A percentile compares a stretch with the other conserved stretches of the same genome.
Conservation (phyloP, 2,329 filamentous ascomycete genomes). For the Aspergillus jensenii region DNA sequence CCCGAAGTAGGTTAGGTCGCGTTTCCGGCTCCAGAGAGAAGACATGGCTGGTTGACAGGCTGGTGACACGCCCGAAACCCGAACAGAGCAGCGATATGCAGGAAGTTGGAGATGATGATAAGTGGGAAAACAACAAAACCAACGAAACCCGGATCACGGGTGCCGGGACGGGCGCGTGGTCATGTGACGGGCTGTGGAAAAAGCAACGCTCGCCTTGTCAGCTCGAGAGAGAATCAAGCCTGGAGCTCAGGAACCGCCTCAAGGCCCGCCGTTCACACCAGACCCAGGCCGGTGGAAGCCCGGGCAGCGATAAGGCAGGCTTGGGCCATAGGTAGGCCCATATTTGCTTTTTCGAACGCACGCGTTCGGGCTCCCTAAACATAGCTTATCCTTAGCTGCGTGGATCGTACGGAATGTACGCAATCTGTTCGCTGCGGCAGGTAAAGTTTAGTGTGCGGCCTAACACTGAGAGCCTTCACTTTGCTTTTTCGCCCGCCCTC, state of each 20-base stretch:
- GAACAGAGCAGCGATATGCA: conserved; percentile 2
- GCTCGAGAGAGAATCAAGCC: neutral
- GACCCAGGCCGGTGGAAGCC: conserved; percentile 14
- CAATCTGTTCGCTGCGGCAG: conserved; percentile 9
- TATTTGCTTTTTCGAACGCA: conserved; percentile 26
- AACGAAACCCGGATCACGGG: neutral
- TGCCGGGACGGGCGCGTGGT: neutral
- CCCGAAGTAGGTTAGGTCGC: conserved; percentile 47
- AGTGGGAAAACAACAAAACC: neutral
- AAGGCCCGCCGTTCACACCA: conserved; percentile 15
- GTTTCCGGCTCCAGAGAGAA: conserved; percentile 32
- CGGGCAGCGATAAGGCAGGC: conserved; percentile 9
- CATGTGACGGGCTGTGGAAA: conserved; percentile 2
- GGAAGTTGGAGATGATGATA: neutral
- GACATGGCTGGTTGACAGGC: conserved; percentile 7
- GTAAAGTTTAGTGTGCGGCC: conserved; percentile 15
- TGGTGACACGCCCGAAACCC: neutral
- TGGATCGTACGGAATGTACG: conserved; percentile 17
- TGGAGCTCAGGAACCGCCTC: neutral
- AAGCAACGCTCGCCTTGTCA: neutral
- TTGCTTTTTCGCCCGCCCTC: conserved; percentile 18
- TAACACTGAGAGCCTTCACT: conserved; percentile 1
- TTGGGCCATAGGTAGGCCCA: conserved; percentile 12
- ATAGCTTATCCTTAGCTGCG: conserved; percentile 29
- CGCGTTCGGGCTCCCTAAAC: conserved; percentile 20